phyloP scores from a whole-genome alignment of 2,329 filamentous ascomycete genomes.

The Pseudofabraea citricarpa region DNA sequence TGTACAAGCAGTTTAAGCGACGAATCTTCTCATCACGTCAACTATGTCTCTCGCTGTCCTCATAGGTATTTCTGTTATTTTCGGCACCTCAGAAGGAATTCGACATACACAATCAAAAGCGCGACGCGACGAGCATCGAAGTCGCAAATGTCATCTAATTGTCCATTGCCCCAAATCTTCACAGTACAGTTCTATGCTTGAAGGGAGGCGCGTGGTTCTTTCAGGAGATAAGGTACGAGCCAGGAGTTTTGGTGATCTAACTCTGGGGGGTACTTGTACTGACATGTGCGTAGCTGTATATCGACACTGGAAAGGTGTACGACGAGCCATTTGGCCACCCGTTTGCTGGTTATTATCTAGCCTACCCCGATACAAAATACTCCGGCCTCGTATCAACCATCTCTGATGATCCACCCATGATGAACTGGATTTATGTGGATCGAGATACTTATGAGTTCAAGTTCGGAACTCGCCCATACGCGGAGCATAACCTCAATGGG shows the following conservation, averaged over 20 bases:
- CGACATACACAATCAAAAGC: slow-evolving; percentile 44
- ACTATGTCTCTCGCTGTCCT: slow-evolving; percentile 16
- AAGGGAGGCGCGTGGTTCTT: slow-evolving; percentile 39
- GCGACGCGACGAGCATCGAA: slow-evolving; percentile 43
- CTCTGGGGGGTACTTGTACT: background rate
- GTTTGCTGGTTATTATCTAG: slow-evolving; percentile 50
- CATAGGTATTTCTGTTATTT: slow-evolving; percentile 32
- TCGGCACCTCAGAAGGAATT: slow-evolving; percentile 44
- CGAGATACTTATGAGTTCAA: slow-evolving; percentile 51
- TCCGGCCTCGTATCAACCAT: slow-evolving; percentile 49
- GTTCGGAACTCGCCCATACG: slow-evolving; percentile 66
- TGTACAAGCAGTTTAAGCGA: background rate
- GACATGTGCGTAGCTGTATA: slow-evolving; percentile 34
- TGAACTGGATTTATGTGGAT: slow-evolving; percentile 66
- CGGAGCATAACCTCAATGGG: slow-evolving; percentile 66
- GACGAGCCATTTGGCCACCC: slow-evolving; percentile 45
- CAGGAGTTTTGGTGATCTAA: no score
- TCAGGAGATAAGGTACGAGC: slow-evolving; percentile 36
- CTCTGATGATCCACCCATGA: slow-evolving; percentile 47
- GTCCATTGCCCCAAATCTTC: slow-evolving; percentile 40
- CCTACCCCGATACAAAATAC: slow-evolving; percentile 41
- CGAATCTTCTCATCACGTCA: no score
- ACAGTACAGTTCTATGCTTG: slow-evolving; percentile 36
- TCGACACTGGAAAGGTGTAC: slow-evolving; percentile 36
- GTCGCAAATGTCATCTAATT: slow-evolving; percentile 42